phyloP scores from a whole-genome alignment of 352 stramenopile species.

The Phytopythium kandeliae region DNA sequence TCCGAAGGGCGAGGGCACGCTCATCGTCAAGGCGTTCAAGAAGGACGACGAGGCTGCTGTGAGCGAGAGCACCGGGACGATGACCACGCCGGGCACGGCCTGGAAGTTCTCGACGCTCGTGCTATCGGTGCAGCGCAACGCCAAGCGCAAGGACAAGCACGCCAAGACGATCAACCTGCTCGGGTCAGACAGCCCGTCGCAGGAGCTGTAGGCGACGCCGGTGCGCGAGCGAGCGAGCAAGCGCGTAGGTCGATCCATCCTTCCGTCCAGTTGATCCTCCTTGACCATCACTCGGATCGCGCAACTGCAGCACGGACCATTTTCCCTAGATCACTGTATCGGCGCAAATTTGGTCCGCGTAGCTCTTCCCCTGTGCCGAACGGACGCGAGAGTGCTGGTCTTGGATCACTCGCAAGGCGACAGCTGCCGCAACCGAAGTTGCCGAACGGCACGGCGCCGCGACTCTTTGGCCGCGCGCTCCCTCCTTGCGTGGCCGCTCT shows the following conservation, averaged over 20 bases:
- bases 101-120: conserved; percentile 78
- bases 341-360: background rate
- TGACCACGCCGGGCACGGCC: conserved; percentile 56
- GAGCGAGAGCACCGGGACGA: conserved; percentile 16
- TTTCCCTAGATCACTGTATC: background rate
- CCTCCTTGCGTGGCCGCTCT: background rate
- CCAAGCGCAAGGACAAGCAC: conserved; percentile 52
- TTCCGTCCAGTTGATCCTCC: too few species aligned
- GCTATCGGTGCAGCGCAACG: conserved; percentile 52
- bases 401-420: too few species aligned
- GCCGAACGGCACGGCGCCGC: too few species aligned
- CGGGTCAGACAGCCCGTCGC: background rate
- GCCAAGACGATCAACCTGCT: conserved; percentile 67
- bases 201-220: too few species aligned
- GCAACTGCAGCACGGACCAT: background rate
- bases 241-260: too few species aligned
- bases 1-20: conserved; percentile 57
- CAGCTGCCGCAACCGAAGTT: too few species aligned
- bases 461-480: conserved; percentile 4
- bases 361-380: conserved; percentile 2
- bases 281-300: background rate
- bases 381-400: conserved; percentile 4
- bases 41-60: conserved; percentile 16
- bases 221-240: too few species aligned
- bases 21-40: conserved; percentile 77